Percentiles rank a stretch among this genome's conserved stretches.
phyloP scores from a whole-genome alignment of 1,284 basidiomycete genomes.

The Neotropicomus parvogracilis region DNA sequence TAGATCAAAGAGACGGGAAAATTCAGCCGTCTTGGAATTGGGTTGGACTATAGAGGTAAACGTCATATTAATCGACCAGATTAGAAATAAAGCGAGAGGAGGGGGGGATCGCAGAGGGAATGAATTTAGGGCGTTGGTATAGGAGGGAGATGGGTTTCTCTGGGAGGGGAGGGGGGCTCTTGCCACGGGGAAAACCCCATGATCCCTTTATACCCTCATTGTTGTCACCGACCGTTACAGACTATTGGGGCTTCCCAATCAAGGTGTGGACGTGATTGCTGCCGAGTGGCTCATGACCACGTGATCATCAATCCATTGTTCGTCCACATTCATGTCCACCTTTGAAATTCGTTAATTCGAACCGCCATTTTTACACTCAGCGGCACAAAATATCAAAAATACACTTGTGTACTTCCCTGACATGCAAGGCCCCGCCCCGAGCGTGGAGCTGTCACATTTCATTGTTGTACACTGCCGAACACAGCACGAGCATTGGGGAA shows the following conservation, averaged over 20 bases:
- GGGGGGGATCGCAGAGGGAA: not conserved
- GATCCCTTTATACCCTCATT: constrained; percentile 21
- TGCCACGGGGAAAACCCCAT: constrained; percentile 2
- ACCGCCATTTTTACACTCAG: constrained; percentile 1
- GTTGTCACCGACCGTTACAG: not conserved
- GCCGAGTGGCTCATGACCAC: constrained; percentile 21
- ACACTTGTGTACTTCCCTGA: not conserved
- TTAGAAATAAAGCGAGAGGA: not conserved
- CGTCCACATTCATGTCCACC: constrained; percentile 9
- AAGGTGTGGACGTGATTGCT: constrained; percentile 11
- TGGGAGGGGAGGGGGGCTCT: constrained; percentile 2
- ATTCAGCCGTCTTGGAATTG: no score
- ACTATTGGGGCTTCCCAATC: not conserved
- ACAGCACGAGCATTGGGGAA: not conserved
- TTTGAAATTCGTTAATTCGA: not conserved
- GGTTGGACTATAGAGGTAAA: constrained; percentile 12
- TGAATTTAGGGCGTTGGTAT: not conserved
- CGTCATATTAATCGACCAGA: constrained; percentile 17
- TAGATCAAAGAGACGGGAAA: no score
- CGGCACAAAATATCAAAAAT: no score
- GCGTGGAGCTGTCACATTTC: no score
- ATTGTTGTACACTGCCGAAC: not conserved
- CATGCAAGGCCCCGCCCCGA: no score
- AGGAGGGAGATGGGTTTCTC: not conserved
- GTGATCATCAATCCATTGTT: constrained; percentile 15